These are phyloP conservation scores for Monosporozyma aerobia DNA, from an alignment of 805 yeast species.

Conservation along the genomic window DNA sequence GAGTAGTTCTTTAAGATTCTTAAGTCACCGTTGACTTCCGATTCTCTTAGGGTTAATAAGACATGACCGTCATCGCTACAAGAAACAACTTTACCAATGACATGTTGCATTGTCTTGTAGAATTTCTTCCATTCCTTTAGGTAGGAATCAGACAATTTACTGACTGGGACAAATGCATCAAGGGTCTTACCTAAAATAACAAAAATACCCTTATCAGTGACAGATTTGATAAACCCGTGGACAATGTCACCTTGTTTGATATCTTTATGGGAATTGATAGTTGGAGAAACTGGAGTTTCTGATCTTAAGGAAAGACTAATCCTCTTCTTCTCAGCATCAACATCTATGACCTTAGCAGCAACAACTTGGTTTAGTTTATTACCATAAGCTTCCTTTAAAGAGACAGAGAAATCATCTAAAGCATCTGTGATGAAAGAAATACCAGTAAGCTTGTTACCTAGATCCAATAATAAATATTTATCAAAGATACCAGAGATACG, in stretches of 20 bases:
- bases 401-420: conserved; percentile 51
- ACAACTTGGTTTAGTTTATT: conserved; percentile 40
- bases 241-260: conserved; percentile 63
- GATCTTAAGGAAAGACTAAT: conserved; percentile 58
- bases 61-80: conserved; percentile 56
- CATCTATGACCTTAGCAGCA: conserved; percentile 42
- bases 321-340: conserved; percentile 36
- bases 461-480: conserved; percentile 54
- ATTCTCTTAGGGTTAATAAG: conserved; percentile 69
- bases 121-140: conserved; percentile 82
- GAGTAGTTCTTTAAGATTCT: conserved; percentile 50
- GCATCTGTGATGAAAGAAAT: conserved; percentile 71
- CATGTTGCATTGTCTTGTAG: conserved; percentile 61
- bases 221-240: conserved; percentile 69
- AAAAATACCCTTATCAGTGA: conserved; percentile 68
- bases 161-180: conserved; percentile 70
- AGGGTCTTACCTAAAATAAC: conserved; percentile 63
- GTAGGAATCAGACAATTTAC: conserved; percentile 72
- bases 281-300: conserved; percentile 39
- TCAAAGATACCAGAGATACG: conserved; percentile 51
- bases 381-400: conserved; percentile 40
- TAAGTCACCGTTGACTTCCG: conserved; percentile 66
- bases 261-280: conserved; percentile 41
- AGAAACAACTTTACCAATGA: conserved; percentile 61
- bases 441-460: conserved; percentile 48